phyloP scores from a whole-genome alignment of 2,329 filamentous ascomycete genomes.

The Gnomoniopsis sp. region DNA sequence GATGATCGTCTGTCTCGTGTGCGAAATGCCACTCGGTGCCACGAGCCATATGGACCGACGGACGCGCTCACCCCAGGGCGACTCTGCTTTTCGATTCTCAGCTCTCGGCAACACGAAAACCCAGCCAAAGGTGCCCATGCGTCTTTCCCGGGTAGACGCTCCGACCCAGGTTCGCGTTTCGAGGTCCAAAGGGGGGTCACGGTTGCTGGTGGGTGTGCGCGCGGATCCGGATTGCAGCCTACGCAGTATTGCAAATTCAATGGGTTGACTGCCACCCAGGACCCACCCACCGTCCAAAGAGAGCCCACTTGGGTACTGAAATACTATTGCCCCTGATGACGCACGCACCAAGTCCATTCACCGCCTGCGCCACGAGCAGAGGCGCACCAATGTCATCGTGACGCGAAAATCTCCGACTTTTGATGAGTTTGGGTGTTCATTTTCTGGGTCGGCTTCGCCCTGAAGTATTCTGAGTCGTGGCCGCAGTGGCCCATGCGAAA shows the following conservation, averaged over 20 bases:
- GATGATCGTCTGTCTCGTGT: neutral
- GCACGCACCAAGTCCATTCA: neutral
- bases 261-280: constrained; percentile 18
- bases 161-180: neutral
- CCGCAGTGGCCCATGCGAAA: neutral
- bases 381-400: constrained; percentile 4
- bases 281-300: neutral
- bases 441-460: too few species aligned
- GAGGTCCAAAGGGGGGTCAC: neutral
- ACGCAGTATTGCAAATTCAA: neutral
- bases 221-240: neutral
- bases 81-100: neutral
- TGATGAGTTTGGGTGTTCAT: neutral
- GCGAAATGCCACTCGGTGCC: constrained; percentile 6
- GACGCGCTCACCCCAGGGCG: constrained; percentile 15
- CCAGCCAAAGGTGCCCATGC: neutral
- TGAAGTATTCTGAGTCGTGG: neutral
- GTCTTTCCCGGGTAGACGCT: neutral
- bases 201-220: neutral
- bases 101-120: neutral
- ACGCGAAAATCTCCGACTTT: neutral
- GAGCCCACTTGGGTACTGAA: constrained; percentile 8
- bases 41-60: constrained; percentile 2
- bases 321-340: constrained; percentile 6
- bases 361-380: neutral